Base-by-base conservation (phyloP, 805 yeast genomes). In the Isabelozyma gotoi region DNA sequence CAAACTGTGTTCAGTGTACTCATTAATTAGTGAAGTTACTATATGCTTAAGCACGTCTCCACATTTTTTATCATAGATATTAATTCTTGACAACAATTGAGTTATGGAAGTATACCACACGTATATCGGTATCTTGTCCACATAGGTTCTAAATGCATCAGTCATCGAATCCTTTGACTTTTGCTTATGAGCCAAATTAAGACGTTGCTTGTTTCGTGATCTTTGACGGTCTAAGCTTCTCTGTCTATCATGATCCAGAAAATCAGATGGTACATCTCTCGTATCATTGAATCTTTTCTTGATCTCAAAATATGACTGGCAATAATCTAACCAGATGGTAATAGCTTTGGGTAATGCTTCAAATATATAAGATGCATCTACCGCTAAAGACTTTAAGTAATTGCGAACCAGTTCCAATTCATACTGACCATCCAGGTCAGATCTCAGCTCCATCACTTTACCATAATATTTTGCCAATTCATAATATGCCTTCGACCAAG, bases 311-410 rank as follows among this genome's bases (percentile, higher is more conserved):
- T 84, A 86, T 19, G 45, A 50, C 36, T 71, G 73, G 1, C 76
- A 81, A 60, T 84, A 86, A 53, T 91, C 96, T 18, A 94, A 68
- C 99, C 99, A 94, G 7, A 88, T 76, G 0, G 96, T 89, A 4
- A 91, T 76, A n/a, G 88, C 78, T 55, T 89, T 90, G 0, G 99
- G 98, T 16, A 94, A 67, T 0, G 92, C 85, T 63, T 94, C 97
- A 56, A 82, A 82, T 2, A 88, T 76, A 55, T 81, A 85, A 31
- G 78, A 74, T 2, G 82, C 74, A 1, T 94, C 89, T 33, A 73
- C 69, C 7, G 75, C 73, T 19, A 88, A 72, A 0, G 92, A 80
- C 24, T 77, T 72, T 24, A 81, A 64, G 54, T 84, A 86, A 33
- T 76, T 68, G 7, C 72, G 59, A 7, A 87, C 77, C 31, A 84